These are phyloP conservation scores for Calonectria honghensis DNA, from an alignment of 2,329 filamentous ascomycete species.

Conservation along the genomic window DNA sequence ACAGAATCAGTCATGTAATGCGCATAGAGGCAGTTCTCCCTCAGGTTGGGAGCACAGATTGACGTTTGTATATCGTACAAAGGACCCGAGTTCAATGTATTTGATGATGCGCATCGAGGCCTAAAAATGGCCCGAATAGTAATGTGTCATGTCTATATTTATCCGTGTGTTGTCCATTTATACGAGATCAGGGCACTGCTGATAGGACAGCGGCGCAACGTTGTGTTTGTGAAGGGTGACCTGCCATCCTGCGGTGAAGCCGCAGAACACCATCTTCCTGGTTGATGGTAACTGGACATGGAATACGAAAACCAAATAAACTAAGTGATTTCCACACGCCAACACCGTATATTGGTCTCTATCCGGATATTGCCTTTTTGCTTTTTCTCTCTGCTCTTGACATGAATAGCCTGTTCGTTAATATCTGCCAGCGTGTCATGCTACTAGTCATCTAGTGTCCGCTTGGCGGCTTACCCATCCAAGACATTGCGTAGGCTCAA, in stretches of 20 bases:
- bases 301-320: neutral
- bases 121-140: constrained; percentile 18
- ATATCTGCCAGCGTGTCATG: neutral
- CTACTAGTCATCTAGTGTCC: neutral
- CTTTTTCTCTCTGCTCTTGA: neutral
- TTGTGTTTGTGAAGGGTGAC: constrained; percentile 2
- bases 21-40: neutral
- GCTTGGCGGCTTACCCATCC: constrained; percentile 5
- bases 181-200: constrained; percentile 6
- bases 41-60: constrained; percentile 12
- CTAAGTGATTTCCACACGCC: neutral
- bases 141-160: constrained; percentile 24
- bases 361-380: neutral
- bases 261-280: neutral
- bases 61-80: neutral
- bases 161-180: neutral
- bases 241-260: neutral
- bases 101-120: neutral
- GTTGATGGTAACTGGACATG: neutral
- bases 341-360: neutral
- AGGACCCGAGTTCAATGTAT: constrained; percentile 16
- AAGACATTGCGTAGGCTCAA: neutral
- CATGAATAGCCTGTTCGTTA: neutral
- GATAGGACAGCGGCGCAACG: neutral
- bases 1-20: constrained; percentile 13